phyloP scores from a whole-genome alignment of 2,329 filamentous ascomycete species.

The Cladosporium phlei region DNA sequence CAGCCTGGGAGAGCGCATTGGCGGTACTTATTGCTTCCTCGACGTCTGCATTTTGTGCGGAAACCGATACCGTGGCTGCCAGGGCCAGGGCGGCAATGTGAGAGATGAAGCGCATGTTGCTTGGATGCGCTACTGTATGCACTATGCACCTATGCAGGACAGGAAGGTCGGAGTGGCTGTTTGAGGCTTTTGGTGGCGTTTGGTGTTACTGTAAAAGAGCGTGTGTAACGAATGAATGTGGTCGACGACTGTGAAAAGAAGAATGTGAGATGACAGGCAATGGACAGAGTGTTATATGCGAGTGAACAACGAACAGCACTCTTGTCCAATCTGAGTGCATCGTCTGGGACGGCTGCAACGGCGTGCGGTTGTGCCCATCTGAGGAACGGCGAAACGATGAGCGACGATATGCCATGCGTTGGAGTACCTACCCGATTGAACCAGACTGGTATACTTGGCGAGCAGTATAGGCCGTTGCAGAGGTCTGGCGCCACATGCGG shows the following conservation, averaged over 20 bases:
- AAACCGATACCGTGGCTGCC: conserved; percentile 10
- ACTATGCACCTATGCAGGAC: conserved; percentile 7
- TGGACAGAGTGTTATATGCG: background rate
- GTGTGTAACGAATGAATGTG: conserved; percentile 9
- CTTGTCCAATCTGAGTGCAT: background rate
- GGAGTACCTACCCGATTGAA: conserved; percentile 4
- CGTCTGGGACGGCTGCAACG: background rate
- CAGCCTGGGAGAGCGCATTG: background rate
- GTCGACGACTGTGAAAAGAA: conserved; percentile 7
- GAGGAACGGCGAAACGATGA: background rate
- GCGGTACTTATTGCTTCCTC: background rate
- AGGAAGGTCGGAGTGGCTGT: too few relatives aligned
- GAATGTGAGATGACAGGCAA: background rate
- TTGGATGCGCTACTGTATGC: conserved; percentile 8
- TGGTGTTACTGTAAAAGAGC: conserved; percentile 3
- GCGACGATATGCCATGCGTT: conserved; percentile 2
- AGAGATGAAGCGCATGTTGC: conserved; percentile 11
- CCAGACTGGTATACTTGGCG: conserved; percentile 6
- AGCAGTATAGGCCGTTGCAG: conserved; percentile 1
- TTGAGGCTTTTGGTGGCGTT: conserved; percentile 9
- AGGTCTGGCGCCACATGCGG: conserved; percentile 3
- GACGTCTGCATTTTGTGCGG: background rate
- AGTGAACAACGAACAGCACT: background rate
- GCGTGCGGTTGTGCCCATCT: conserved; percentile 5
- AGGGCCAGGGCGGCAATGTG: conserved; percentile 6